Conservation (phyloP, 371 early-diverging fungal species). For the Caulochytrium protostelioides region DNA sequence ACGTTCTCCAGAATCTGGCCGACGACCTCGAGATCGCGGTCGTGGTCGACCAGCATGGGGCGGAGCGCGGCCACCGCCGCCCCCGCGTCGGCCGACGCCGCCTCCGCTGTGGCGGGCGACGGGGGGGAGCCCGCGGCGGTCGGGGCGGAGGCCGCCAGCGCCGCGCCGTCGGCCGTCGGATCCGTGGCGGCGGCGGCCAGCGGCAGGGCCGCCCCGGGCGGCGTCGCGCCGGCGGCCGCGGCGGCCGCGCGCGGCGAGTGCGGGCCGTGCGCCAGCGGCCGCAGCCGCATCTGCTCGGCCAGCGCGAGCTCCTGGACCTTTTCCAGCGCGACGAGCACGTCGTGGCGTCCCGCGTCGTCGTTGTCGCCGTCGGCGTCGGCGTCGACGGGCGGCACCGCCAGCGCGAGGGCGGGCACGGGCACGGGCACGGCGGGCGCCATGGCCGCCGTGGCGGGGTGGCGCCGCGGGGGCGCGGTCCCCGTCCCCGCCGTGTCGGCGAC, state of each 20-base stretch:
- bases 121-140: neutral
- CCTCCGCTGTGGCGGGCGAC: neutral
- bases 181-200: neutral
- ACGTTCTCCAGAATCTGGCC: conserved; percentile 12
- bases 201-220: neutral
- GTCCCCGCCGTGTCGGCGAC: neutral
- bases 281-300: conserved; percentile 6
- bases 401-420: neutral
- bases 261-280: conserved; percentile 6
- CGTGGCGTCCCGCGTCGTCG: conserved; percentile 2
- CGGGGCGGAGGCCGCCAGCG: neutral
- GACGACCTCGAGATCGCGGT: conserved; percentile 21
- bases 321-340: conserved; percentile 3
- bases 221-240: neutral
- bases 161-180: neutral
- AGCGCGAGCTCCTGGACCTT: conserved; percentile 5
- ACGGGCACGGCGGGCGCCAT: neutral
- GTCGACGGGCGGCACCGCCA: neutral
- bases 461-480: neutral
- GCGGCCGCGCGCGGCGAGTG: conserved; percentile 2
- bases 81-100: neutral
- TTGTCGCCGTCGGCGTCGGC: neutral
- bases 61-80: neutral
- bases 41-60: conserved; percentile 19
- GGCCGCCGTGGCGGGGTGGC: neutral